Base-by-base conservation (phyloP, 2,329 filamentous ascomycete species). In the Arthroderma sp. region DNA sequence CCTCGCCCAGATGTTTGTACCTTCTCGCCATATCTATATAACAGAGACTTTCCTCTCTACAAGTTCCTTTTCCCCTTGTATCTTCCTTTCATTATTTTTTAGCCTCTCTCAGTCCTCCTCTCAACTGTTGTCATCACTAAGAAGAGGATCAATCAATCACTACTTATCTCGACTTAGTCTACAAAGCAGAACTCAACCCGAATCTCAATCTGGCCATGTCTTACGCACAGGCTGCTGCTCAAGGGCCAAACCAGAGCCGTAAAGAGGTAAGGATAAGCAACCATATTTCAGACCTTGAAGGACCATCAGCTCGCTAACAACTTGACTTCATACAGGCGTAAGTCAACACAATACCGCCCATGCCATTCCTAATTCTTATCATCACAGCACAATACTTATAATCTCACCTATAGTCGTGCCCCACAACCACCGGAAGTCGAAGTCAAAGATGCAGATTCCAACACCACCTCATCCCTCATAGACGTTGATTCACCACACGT, bases 401-500 rank as follows among this genome's bases (percentile, higher is more conserved):
- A 39, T 38, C 10, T 37, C 8, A 11, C 10, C 38, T 28, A 34
- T 50, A 71, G 68, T 43, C 65, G 64, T 37, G 68, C 68, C 11
- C 65, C 65, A 22, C 47, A 57, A 37, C 58, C 63, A 27, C 60
- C 60, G 8, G 53, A 59, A 42, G 47, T 70, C 40, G 61, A 67
- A 49, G 59, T 60, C 38, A 55, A 60, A 36, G 60, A 64, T 43
- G 59, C 58, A 11, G 65, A 67, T 45, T 65, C 61, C 45, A 36
- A 36, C 30, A 48, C 52, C 38, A 62, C 65, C 30, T 59, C 64
- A 10, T 64, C 61, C 38, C 57, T 71, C 42, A 59, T 70, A 50
- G 68, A 71, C 45, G 67, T 71, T 41, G 68, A 70, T 54, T 61
- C 63, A 9, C 66, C 66, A 4, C 67, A 71, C 46, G 59, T 71